Evolutionary conservation across 345 rosid genomes (phyloP), one percentile per base, ranked within the genome.

Genomic region (Nephelium lappaceum): DNA sequence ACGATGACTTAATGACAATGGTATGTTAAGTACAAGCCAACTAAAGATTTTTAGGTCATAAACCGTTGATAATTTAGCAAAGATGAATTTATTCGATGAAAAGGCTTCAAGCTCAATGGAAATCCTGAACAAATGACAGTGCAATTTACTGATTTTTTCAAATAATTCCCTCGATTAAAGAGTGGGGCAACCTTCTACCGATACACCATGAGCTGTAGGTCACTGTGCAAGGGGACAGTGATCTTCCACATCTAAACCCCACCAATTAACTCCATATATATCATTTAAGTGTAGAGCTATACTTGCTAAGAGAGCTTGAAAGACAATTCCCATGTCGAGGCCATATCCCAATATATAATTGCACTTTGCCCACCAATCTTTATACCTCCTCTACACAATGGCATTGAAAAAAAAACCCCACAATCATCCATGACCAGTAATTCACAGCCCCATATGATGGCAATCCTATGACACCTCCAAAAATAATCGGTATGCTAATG

Each of bases 251-350:
- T 64, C 62, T 38, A 75, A 25, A 23, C 78, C 78, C 78, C 71
- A 65, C 47, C 78, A 53, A 21, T 51, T 36, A 14, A 82, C n/a
- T 53, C 79, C 79, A 24, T 68, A 68, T 1, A 69, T 58, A 15
- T 45, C 60, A 11, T 16, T 41, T 25, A 69, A 3, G 4, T 60
- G 42, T 25, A 57, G 69, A 15, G 74, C 11, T 8, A 39, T 25
- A 43, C 12, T 67, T 16, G 64, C 31, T 18, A 77, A 24, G 1
- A 69, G 21, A 41, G n/a, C 57, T 18, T 57, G n/a, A 25, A 69
- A 68, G 41, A 60, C 79, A 77, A 58, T 12, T 12, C 74, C 79
- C 14, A 69, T 6, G 21, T 77, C 80, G 11, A 69, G 45, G 6
- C 42, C 67, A 1, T 69, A 1, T 18, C 66, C 62, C n/a, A 77